These are phyloP conservation scores for Dichomitus squalens DNA, from an alignment of 1,284 basidiomycete species.

Conservation along the genomic window DNA sequence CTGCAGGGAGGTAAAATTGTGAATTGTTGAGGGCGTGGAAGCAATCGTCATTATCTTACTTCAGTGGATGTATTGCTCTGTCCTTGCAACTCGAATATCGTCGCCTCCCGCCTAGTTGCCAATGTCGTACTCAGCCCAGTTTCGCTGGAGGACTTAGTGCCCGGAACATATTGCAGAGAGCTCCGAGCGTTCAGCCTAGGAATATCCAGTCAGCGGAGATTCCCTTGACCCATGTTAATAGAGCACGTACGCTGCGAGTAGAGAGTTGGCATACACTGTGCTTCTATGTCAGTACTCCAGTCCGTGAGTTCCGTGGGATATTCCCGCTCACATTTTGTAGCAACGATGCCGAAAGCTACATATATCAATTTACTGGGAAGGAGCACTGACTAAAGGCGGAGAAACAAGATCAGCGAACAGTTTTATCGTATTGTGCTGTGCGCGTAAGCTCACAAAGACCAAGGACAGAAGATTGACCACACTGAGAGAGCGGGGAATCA, in stretches of 20 bases:
- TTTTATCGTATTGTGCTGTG: not conserved
- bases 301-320: rapidly evolving
- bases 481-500: not conserved
- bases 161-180: not conserved
- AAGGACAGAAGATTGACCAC: constrained; percentile 1
- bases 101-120: not conserved
- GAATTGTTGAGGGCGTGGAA: not conserved
- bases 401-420: too few relatives aligned
- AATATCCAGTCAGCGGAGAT: too few relatives aligned
- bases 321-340: constrained; percentile 2
- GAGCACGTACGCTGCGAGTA: constrained; percentile 15
- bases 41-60: not conserved
- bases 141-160: not conserved
- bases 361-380: constrained; percentile 8
- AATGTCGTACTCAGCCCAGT: not conserved
- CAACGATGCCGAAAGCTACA: constrained; percentile 6
- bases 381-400: constrained; percentile 3
- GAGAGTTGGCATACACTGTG: constrained; percentile 16
- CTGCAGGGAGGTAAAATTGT: not conserved
- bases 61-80: too few relatives aligned
- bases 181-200: constrained; percentile 10
- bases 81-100: not conserved
- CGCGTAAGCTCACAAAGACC: constrained; percentile 1
- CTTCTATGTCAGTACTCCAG: not conserved
- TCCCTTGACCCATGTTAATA: too few relatives aligned